Percentiles rank a stretch among this genome's conserved stretches.
These are phyloP conservation scores for Syncephalastrum contaminatum DNA, from an alignment of 371 early-diverging fungal genomes.

Conservation along the genomic window DNA sequence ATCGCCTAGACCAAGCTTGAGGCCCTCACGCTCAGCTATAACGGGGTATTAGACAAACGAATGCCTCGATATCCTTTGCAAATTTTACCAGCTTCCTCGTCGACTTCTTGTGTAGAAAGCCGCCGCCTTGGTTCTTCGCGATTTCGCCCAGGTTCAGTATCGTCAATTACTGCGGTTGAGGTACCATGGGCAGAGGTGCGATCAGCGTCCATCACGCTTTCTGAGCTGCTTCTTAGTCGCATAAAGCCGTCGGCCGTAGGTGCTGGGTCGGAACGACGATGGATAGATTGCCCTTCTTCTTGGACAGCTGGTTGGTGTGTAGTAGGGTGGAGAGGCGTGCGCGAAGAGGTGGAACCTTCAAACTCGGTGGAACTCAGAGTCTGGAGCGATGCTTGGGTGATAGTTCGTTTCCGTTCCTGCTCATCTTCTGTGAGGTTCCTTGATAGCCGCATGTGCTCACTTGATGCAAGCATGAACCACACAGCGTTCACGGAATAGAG, in stretches of 20 bases:
- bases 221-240: no score
- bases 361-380: constrained; percentile 8
- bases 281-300: no score
- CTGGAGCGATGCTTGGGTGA: constrained; percentile 1
- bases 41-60: not conserved
- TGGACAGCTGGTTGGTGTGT: not conserved
- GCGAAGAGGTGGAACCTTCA: constrained; percentile 20
- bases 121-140: not conserved
- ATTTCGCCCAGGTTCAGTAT: not conserved
- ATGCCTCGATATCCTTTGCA: not conserved
- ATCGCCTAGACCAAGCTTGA: constrained; percentile 87
- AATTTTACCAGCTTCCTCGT: constrained; percentile 52
- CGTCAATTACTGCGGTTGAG: not conserved
- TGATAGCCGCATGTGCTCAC: constrained; percentile 28
- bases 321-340: constrained; percentile 12
- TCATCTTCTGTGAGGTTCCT: constrained; percentile 3
- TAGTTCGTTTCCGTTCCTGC: constrained; percentile 7
- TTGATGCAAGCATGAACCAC: constrained; percentile 76
- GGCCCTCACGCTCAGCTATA: constrained; percentile 60
- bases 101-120: constrained; percentile 15
- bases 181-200: no score
- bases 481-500: constrained; percentile 77
- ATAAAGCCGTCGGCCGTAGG: no score
- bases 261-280: no score
- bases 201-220: no score